Base-by-base conservation (phyloP, 2,329 filamentous ascomycete species). In the Aspergillus pseudoglaucus region DNA sequence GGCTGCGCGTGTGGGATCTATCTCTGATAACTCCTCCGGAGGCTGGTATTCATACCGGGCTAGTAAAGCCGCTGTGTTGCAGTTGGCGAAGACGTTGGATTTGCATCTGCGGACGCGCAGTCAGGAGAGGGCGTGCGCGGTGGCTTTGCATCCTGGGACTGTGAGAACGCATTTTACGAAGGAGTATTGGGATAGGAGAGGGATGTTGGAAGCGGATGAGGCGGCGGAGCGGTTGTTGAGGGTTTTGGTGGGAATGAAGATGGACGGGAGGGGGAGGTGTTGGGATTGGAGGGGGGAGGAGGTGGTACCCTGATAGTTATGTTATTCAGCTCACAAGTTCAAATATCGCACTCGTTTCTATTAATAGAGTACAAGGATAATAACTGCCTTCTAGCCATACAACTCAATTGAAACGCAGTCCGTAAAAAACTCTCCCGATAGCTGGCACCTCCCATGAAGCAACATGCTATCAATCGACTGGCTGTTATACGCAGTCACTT, bases 31-130 rank as follows among this genome's bases (percentile, higher is more conserved):
- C 59, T 62, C 69, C 2, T 73, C 83, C 0, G 88, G 88, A 2
- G 88, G 88, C 0, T 93, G 88, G 88, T 94, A 89, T 65, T 82
- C 78, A 47, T 93, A 93, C 66, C 82, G 88, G 12, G 80, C 84
- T 6, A 84, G 80, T 46, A 94, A 93, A 67, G 81, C 87, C 0
- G 87, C 77, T 2, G 81, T 91, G 3, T 88, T 84, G 54, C 84
- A 84, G 59, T 49, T 89, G 10, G 80, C 81, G 6, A 87, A 83
- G 68, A 85, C 79, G 6, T 82, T 89, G 52, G 88, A 93, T 63
- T 75, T 85, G 23, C 79, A 83, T 60, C 68, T 93, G 27, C 67
- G 67, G 32, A 72, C 76, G 3, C 74, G 76, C 38, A 76, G 78
- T 49, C 81, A 76, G 0, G 77, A 79, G 0, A 81, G 79, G 45